Conservation (phyloP, 352 stramenopile genomes). For the Pseudoperonospora humuli region DNA sequence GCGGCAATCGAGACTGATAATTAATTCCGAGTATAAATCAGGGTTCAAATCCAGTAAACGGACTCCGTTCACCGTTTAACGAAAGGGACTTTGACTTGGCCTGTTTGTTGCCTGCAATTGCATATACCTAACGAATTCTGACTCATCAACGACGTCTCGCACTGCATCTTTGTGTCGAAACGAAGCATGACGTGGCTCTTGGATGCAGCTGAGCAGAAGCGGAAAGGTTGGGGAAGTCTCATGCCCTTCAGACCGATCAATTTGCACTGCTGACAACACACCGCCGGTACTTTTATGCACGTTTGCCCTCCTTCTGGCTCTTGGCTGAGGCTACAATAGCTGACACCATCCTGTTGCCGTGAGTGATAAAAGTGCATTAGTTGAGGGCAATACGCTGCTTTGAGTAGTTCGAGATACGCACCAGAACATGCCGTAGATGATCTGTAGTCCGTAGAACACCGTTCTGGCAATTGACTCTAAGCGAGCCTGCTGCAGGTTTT, state of each 20-base stretch:
- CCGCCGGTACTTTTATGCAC: conserved; percentile 22
- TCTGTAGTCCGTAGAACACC: conserved; percentile 82
- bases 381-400: too few species aligned
- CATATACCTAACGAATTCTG: conserved; percentile 3
- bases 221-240: too few species aligned
- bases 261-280: too few species aligned
- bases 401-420: too few species aligned
- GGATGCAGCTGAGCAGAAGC: neutral
- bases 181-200: neutral
- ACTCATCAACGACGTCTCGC: neutral
- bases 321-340: conserved; percentile 70
- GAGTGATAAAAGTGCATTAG: conserved; percentile 1
- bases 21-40: neutral
- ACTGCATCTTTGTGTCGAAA: neutral
- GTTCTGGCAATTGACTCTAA: conserved; percentile 78
- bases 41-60: neutral
- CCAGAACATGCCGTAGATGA: conserved; percentile 88
- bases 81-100: conserved; percentile 2
- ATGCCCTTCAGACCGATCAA: too few species aligned
- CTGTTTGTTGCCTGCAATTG: conserved; percentile 8
- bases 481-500: conserved; percentile 71
- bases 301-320: conserved; percentile 33
- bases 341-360: conserved; percentile 65
- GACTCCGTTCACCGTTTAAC: too few species aligned
- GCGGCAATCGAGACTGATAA: neutral